Percentiles rank a stretch among this genome's conserved stretches.
Conservation (phyloP, 495 filamentous ascomycete genomes). For the Hyaloscypha finlandica region DNA sequence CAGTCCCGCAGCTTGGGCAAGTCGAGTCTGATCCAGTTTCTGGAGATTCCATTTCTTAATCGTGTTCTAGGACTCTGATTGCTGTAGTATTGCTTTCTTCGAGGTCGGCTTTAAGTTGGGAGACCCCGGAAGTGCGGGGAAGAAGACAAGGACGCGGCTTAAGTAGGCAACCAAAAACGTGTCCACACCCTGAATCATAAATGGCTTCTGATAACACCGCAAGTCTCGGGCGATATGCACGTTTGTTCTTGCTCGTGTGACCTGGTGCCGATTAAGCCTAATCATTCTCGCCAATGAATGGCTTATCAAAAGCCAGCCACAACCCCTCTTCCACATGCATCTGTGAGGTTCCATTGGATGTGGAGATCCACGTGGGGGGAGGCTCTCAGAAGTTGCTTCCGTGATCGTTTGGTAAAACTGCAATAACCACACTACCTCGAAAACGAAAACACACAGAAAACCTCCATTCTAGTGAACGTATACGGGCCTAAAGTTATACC, state of each 20-base stretch:
- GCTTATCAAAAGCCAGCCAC: not conserved
- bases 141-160: not conserved
- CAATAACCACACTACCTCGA: too few relatives aligned
- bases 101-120: not conserved
- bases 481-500: too few relatives aligned
- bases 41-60: not conserved
- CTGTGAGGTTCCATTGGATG: not conserved
- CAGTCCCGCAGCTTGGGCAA: constrained; percentile 3
- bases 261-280: constrained; percentile 5
- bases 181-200: not conserved
- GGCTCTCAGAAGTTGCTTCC: too few relatives aligned
- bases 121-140: not conserved
- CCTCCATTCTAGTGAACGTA: too few relatives aligned
- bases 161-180: not conserved
- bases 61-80: not conserved
- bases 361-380: too few relatives aligned
- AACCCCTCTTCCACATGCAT: not conserved
- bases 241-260: not conserved
- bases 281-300: constrained; percentile 1
- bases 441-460: too few relatives aligned
- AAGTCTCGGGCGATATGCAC: not conserved
- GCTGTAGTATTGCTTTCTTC: too few relatives aligned
- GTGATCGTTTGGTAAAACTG: too few relatives aligned
- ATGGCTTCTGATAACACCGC: not conserved
- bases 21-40: not conserved